Evolutionary conservation across 139 green algal genomes (phyloP).

Genomic region (Coelastrella sp.): DNA sequence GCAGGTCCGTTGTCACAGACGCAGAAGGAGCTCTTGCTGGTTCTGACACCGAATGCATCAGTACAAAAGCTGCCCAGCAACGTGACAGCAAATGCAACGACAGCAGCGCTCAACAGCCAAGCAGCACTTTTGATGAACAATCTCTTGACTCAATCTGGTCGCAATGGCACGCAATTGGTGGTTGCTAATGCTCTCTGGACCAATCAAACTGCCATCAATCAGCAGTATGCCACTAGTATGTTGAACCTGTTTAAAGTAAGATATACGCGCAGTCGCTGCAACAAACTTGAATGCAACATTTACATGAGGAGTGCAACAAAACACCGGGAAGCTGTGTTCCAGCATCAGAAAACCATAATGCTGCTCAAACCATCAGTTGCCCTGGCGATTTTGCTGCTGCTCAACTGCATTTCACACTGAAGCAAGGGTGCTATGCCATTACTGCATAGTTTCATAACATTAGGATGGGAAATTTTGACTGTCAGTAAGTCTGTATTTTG

Average conservation of each 20-base stretch:
- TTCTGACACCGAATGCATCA: background rate
- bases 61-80: background rate
- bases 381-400: too few relatives aligned
- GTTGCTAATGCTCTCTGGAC: constrained; percentile 41
- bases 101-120: background rate
- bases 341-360: background rate
- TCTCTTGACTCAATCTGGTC: background rate
- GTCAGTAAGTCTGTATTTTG: background rate
- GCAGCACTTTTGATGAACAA: background rate
- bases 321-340: background rate
- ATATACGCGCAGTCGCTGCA: background rate
- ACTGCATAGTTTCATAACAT: background rate
- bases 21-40: constrained; percentile 19
- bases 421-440: background rate
- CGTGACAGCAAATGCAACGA: background rate
- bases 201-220: background rate
- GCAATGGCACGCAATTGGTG: constrained; percentile 18
- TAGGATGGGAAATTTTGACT: background rate
- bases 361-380: background rate
- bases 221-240: constrained; percentile 12
- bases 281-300: background rate
- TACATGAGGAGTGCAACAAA: background rate
- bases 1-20: constrained; percentile 15
- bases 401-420: too few relatives aligned
- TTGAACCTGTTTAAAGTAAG: constrained; percentile 13